A percentile compares a stretch with the other conserved stretches of the same genome.
These are phyloP conservation scores for Russula olivacea DNA, from an alignment of 768 basidiomycete species.

Conservation along the genomic window DNA sequence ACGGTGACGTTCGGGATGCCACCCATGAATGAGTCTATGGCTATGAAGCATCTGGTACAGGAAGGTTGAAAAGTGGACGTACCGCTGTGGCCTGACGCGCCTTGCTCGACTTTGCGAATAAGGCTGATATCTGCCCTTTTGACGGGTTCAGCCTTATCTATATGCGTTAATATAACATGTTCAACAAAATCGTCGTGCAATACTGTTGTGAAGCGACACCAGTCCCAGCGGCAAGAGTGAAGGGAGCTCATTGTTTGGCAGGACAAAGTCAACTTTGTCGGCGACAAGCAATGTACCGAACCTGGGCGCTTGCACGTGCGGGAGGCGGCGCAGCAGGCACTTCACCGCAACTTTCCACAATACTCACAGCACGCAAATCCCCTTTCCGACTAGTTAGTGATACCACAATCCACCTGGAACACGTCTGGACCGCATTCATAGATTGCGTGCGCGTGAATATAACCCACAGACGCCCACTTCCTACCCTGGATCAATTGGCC, in stretches of 20 bases:
- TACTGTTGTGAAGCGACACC: slow-evolving; percentile 19
- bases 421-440: neutral
- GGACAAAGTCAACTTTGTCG: too few relatives aligned
- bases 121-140: slow-evolving; percentile 16
- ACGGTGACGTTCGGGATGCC: neutral
- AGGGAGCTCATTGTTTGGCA: slow-evolving; percentile 6
- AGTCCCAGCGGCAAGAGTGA: slow-evolving; percentile 23
- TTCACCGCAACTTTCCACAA: neutral
- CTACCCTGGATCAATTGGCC: neutral
- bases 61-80: neutral
- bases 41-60: neutral
- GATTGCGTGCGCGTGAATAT: neutral
- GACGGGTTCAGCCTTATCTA: slow-evolving; percentile 19
- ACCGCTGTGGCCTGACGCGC: neutral
- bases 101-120: slow-evolving; percentile 17
- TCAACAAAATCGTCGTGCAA: slow-evolving; percentile 10
- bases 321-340: neutral
- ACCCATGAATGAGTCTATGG: neutral
- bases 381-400: neutral
- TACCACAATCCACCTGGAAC: neutral
- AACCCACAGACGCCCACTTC: slow-evolving; percentile 6
- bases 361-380: neutral
- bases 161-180: slow-evolving; percentile 15
- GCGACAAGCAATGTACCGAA: too few relatives aligned
- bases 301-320: neutral